phyloP scores from a whole-genome alignment of 306 rosid genomes.

The Pachyrhizus erosus region DNA sequence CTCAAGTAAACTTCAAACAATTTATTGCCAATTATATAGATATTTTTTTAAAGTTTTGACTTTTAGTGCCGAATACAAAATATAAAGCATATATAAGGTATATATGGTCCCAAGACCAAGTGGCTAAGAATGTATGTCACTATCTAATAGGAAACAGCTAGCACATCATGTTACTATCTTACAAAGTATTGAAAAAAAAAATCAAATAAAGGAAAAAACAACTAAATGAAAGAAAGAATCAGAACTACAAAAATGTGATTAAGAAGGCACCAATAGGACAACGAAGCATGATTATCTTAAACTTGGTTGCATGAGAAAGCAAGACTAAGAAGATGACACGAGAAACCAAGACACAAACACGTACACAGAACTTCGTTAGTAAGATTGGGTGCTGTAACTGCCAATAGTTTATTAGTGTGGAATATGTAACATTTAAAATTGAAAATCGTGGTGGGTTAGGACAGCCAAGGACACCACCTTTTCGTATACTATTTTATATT shows the following conservation, averaged over 20 bases:
- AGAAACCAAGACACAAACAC: conserved; percentile 14
- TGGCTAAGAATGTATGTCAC: conserved; percentile 2
- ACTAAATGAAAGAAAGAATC: neutral
- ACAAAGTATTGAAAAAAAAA: neutral
- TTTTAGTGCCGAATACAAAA: neutral
- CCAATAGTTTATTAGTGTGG: neutral
- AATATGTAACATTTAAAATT: neutral
- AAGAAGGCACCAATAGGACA: neutral
- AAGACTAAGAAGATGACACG: neutral
- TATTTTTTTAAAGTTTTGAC: too few relatives aligned
- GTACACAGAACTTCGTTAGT: conserved; percentile 1
- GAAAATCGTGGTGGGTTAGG: neutral
- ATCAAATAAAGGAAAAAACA: neutral
- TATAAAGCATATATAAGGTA: neutral
- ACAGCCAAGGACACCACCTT: conserved; percentile 6
- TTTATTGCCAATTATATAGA: too few relatives aligned
- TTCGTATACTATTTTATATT: neutral
- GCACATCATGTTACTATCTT: neutral
- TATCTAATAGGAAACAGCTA: neutral
- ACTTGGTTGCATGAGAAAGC: neutral
- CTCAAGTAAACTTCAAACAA: neutral
- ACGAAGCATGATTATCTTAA: neutral
- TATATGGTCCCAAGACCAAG: neutral
- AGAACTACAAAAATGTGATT: neutral
- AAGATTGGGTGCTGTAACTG: neutral